phyloP scores from a whole-genome alignment of 2,329 filamentous ascomycete species.

The Colletotrichum sp. region DNA sequence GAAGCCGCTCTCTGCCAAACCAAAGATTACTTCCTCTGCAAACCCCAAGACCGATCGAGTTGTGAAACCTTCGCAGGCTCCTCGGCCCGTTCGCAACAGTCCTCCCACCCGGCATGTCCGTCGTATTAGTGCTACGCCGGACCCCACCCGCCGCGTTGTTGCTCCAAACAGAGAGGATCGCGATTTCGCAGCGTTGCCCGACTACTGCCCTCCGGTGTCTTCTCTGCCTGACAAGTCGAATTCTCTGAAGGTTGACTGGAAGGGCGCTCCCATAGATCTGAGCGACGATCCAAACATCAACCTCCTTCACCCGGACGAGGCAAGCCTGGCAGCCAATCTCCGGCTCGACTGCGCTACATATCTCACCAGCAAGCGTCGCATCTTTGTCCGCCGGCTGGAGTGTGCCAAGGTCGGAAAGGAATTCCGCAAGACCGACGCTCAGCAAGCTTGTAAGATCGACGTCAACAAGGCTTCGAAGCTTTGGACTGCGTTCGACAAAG shows the following conservation, averaged over 20 bases:
- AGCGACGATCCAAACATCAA: conserved; percentile 71
- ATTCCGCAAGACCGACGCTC: conserved; percentile 93
- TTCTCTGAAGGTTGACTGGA: conserved; percentile 85
- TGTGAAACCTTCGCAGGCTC: conserved; percentile 36
- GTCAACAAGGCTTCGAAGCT: conserved; percentile 97
- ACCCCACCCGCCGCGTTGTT: conserved; percentile 55
- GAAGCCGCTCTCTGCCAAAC: conserved; percentile 7
- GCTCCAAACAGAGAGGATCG: conserved; percentile 81
- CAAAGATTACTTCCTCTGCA: conserved; percentile 9
- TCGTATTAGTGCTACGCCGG: conserved; percentile 52
- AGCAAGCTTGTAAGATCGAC: conserved; percentile 97
- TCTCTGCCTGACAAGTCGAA: conserved; percentile 72
- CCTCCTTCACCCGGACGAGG: conserved; percentile 79
- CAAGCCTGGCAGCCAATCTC: conserved; percentile 77
- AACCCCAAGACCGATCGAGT: conserved; percentile 35
- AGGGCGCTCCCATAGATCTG: conserved; percentile 79
- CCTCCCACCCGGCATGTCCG: conserved; percentile 28
- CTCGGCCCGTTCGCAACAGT: conserved; percentile 40
- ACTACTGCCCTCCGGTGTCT: conserved; percentile 73
- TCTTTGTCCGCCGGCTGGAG: conserved; percentile 80
- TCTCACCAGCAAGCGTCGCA: conserved; percentile 89
- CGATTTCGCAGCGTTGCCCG: conserved; percentile 73
- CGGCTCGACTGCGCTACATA: conserved; percentile 88
- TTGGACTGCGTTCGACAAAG: conserved; percentile 86
- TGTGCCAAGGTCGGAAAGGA: conserved; percentile 74